A percentile compares a stretch with the other conserved stretches of the same genome.
phyloP scores from a whole-genome alignment of 2,329 filamentous ascomycete species.

The Scolecobasidium constrictum region DNA sequence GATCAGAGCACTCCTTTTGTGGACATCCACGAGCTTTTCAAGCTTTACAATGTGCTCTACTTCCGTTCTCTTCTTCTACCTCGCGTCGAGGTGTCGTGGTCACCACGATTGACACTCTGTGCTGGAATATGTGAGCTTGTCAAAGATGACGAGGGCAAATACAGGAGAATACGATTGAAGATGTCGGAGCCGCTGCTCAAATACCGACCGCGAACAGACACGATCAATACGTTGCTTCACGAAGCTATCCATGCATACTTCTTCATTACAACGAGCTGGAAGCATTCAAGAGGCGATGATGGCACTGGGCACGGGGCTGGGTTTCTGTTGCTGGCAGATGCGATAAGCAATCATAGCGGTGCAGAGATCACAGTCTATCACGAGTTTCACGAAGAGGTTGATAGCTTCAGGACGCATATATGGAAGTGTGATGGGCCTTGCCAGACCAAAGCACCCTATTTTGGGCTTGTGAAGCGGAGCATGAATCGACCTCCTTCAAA shows the following conservation, averaged over 20 bases:
- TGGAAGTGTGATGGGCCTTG: slow-evolving; percentile 34
- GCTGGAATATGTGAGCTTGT: slow-evolving; percentile 35
- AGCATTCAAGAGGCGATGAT: slow-evolving; percentile 28
- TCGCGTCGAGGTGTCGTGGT: slow-evolving; percentile 33
- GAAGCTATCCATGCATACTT: slow-evolving; percentile 36
- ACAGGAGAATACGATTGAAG: slow-evolving; percentile 30
- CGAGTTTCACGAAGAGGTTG: slow-evolving; percentile 35
- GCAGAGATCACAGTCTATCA: slow-evolving; percentile 32
- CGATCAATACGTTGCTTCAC: slow-evolving; percentile 33
- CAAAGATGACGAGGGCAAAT: slow-evolving; percentile 25
- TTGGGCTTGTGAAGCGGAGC: slow-evolving; percentile 33
- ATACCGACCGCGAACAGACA: slow-evolving; percentile 31
- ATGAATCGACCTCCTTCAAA: slow-evolving; percentile 34
- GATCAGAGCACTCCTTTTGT: slow-evolving; percentile 27
- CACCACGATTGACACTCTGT: slow-evolving; percentile 32
- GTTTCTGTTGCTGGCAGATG: slow-evolving; percentile 31
- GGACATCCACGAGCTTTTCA: slow-evolving; percentile 29
- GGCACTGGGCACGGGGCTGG: slow-evolving; percentile 32
- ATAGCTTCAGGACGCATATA: slow-evolving; percentile 33
- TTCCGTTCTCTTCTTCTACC: slow-evolving; percentile 28
- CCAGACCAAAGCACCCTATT: slow-evolving; percentile 26
- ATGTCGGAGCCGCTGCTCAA: slow-evolving; percentile 33
- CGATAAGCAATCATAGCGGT: slow-evolving; percentile 32
- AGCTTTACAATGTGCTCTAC: slow-evolving; percentile 30
- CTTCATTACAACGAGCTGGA: slow-evolving; percentile 33